These are phyloP conservation scores for Pseudogymnoascus destructans DNA, from an alignment of 2,329 filamentous ascomycete species.

Conservation along the genomic window DNA sequence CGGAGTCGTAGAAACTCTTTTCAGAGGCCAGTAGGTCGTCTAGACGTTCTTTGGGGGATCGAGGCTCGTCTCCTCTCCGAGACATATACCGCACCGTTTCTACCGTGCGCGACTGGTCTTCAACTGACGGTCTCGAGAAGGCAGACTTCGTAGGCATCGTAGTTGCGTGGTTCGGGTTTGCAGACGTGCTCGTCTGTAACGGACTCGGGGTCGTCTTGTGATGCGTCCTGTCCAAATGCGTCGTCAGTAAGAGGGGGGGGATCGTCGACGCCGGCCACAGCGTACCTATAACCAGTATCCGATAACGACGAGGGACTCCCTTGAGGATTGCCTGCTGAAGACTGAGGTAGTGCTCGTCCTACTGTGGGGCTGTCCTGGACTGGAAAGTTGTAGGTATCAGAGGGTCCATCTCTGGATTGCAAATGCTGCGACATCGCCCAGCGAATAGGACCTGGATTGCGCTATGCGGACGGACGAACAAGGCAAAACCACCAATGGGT, in stretches of 20 bases:
- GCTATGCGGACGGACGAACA: constrained; percentile 16
- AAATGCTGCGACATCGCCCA: constrained; percentile 25
- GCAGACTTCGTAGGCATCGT: constrained; percentile 23
- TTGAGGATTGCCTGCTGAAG: constrained; percentile 15
- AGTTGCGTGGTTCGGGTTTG: constrained; percentile 21
- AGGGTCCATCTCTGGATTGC: constrained; percentile 23
- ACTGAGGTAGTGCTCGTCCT: constrained; percentile 11
- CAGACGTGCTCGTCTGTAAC: constrained; percentile 24
- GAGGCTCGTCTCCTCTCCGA: constrained; percentile 18
- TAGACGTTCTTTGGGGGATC: constrained; percentile 26
- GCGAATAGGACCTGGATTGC: constrained; percentile 18
- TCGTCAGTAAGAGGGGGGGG: neutral
- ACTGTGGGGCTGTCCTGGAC: constrained; percentile 11
- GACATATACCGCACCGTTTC: constrained; percentile 14
- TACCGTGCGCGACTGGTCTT: constrained; percentile 15
- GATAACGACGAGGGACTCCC: constrained; percentile 15
- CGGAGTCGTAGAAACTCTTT: constrained; percentile 23
- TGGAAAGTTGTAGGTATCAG: constrained; percentile 10
- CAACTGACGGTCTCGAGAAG: constrained; percentile 18
- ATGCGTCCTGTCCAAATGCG: constrained; percentile 21
- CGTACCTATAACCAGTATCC: constrained; percentile 13
- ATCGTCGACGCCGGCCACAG: neutral
- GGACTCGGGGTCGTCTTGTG: constrained; percentile 26
- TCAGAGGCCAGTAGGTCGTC: constrained; percentile 27
- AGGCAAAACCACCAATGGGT: constrained; percentile 11